Evolutionary conservation across 1,284 basidiomycete species (phyloP), one percentile per base, ranked within the genome.

Genomic region (Porogramme epimiltina): DNA sequence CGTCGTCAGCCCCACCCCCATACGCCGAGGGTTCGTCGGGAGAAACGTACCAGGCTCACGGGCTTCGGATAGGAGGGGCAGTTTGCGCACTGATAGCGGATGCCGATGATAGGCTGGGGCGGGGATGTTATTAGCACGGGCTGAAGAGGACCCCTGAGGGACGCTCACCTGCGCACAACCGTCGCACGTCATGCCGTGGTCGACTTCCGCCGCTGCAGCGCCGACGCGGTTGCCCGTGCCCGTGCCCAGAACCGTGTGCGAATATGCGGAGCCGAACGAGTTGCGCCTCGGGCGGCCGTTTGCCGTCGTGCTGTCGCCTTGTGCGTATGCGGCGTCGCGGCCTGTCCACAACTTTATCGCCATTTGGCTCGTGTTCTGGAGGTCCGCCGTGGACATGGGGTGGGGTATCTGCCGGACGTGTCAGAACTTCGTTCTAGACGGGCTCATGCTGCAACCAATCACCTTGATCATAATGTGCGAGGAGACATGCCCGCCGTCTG

Each of bases 391-490:
- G 45, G 86, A 84, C 16, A 95, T 73, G 2, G 93, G 91, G 55
- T 89, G 84, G 0, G 93, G 93, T 37, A 95, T 93, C 91, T 94
- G 58, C 4, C 37, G 20, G 6, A 26, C 5, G 26, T 8, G 10
- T 34, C 22, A 31, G n/a, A 19, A 39, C 18, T 22, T 10, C 18
- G 20, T 22, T 20, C 38, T 3, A 19, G 19, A 28, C 9, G 28
- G 20, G 19, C 18, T n/a, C n/a, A n/a, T n/a, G n/a, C n/a, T n/a
- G n/a, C n/a, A n/a, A n/a, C n/a, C n/a, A n/a, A n/a, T n/a, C 49
- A 91, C 92, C 84, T 96, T 95, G 71, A 96, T 92, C 81, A 95
- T 84, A 62, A 95, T 93, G 65, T 96, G 93, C 4, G 88, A 88
- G 9, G 87, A 90, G 52, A 78, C 79, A 60, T 92, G 90, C 0